Evolutionary conservation across 306 rosid species (phyloP).

Genomic region (Medicago ruthenica): DNA sequence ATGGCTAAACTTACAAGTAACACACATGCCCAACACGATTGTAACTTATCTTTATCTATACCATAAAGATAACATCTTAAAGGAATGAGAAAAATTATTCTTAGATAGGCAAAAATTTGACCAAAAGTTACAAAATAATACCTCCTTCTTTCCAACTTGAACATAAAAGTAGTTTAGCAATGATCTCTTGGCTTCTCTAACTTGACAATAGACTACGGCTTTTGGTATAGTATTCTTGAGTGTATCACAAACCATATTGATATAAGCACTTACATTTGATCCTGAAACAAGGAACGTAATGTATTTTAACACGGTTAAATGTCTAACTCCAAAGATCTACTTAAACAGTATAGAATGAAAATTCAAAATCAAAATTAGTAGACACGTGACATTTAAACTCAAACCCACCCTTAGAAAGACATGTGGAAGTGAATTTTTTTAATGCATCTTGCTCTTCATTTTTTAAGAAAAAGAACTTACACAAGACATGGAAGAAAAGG

Average conservation of each 20-base stretch:
- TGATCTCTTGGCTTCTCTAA: slow-evolving; percentile 97
- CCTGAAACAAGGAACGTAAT: slow-evolving; percentile 60
- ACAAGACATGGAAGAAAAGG: background rate
- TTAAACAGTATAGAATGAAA: slow-evolving; percentile 32
- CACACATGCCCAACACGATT: slow-evolving; percentile 13
- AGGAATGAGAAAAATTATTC: slow-evolving; percentile 15
- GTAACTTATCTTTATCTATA: slow-evolving; percentile 1
- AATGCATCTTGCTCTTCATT: background rate
- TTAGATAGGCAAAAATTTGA: slow-evolving; percentile 23
- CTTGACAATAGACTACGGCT: slow-evolving; percentile 99
- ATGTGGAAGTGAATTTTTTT: background rate
- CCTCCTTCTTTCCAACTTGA: slow-evolving; percentile 92
- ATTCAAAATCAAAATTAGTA: slow-evolving; percentile 21
- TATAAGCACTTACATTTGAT: slow-evolving; percentile 86
- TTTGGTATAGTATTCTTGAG: slow-evolving; percentile 89
- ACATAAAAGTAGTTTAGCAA: slow-evolving; percentile 78
- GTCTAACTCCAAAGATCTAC: slow-evolving; percentile 26
- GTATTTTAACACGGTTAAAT: slow-evolving; percentile 24
- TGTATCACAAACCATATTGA: slow-evolving; percentile 84
- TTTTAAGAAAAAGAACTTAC: background rate
- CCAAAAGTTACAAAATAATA: slow-evolving; percentile 44
- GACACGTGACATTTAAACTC: slow-evolving; percentile 10
- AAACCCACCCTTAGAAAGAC: slow-evolving; percentile 3
- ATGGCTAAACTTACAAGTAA: slow-evolving; percentile 14
- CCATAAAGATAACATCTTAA: slow-evolving; percentile 19